These are phyloP conservation scores for Epichloe coenophiala DNA, from an alignment of 2,329 filamentous ascomycete species.

Conservation along the genomic window DNA sequence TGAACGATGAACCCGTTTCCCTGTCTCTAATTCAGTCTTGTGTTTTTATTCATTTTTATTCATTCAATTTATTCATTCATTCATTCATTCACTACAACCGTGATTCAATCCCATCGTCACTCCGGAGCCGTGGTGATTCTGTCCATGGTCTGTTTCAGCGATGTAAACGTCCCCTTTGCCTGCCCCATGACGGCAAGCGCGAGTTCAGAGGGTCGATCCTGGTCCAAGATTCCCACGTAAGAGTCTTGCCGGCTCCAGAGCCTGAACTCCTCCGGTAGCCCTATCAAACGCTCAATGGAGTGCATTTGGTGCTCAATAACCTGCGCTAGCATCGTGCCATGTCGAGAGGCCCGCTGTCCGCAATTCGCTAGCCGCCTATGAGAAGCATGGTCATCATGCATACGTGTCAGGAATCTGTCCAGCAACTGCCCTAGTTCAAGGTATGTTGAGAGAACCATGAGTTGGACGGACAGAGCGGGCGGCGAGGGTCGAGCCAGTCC, in stretches of 20 bases:
- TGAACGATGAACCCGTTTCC: no score
- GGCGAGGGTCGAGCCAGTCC: not conserved
- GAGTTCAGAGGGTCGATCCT: not conserved
- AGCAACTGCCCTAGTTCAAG: not conserved
- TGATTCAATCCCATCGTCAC: no score
- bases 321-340: not conserved
- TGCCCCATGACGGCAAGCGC: not conserved
- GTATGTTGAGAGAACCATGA: not conserved
- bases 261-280: not conserved
- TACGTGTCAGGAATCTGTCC: not conserved
- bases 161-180: not conserved
- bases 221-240: not conserved
- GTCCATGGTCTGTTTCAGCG: not conserved
- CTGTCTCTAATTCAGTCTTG: no score
- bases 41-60: no score
- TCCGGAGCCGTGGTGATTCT: not conserved
- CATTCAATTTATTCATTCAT: no score
- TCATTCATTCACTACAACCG: no score
- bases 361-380: no score
- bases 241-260: not conserved
- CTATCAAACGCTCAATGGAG: not conserved
- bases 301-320: not conserved
- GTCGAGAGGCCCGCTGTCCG: not conserved
- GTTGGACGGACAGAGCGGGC: not conserved
- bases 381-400: not conserved